Base-by-base conservation (phyloP, 2,329 filamentous ascomycete species). In the Dactylellina drechsleri region DNA sequence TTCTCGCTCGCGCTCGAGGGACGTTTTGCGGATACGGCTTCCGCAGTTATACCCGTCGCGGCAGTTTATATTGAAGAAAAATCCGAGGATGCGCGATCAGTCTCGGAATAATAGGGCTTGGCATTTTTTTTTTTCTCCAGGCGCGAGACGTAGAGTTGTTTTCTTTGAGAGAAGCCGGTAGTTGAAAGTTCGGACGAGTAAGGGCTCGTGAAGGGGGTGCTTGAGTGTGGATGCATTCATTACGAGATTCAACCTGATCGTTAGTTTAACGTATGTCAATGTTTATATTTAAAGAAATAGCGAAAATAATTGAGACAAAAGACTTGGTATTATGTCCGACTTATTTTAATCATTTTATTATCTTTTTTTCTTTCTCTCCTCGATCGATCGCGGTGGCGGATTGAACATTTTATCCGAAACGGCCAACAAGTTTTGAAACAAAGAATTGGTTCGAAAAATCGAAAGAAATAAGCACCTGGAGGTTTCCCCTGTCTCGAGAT, bases 91-190 rank as follows among this genome's bases (percentile, higher is more conserved):
- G 12, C 40, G 57, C 57, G 57, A 60, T 60, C 57, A 20, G 41
- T 49, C 20, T 60, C 57, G 57, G 57, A 60, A 49, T 60, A 60
- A 60, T 31, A 36, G 15, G n/a, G 4, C 57, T 60, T 60, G 57
- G 57, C 41, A 26, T 20, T 18, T 5, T 8, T 52, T 52, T 23
- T 18, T 20, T 52, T n/a, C 4, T 23, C 10, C 18, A 6, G 15
- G 13, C 43, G 13, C 43, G 15, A n/a, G 43, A 2, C 6, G 13
- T 15, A n/a, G 43, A 6, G 43, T n/a, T 47, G n/a, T 47, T n/a
- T 47, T 18, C 13, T 13, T 18, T 47, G 7, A 1, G 18, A 52
- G 23, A 23, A 23, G 23, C 23, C 23, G 4, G 23, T 23, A 4
- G 2, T 4, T 23, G 2, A 23, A 23, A 2, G 2, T 23, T 23